Base-by-base conservation (phyloP, 139 green algal genomes). In the Spirogloea muscicola region DNA sequence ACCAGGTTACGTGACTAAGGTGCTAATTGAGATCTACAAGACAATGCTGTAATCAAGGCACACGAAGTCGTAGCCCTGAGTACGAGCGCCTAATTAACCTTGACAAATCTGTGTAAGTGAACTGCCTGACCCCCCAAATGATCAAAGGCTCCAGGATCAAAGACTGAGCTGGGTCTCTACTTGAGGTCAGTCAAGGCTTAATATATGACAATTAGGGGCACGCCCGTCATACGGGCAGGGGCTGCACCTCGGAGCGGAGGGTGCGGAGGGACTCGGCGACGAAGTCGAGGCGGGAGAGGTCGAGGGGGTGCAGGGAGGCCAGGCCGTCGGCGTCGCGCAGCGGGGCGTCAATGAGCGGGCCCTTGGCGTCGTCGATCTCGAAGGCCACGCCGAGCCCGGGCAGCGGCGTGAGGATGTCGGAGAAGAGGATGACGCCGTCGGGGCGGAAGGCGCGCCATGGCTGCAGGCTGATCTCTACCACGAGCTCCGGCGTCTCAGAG, bases 401-500 rank as follows among this genome's bases (percentile, higher is more conserved):
- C 21, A 94, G 77, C 6, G 89, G 90, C 21, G 89, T 95, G 0
- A 95, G 81, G 52, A 93, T 93, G 82, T 94, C 89, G n/a, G 62
- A 83, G 67, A 90, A 89, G 34, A 88, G 72, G 49, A 89, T 88
- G 9, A 87, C 84, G 27, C 84, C 82, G 49, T 86, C 81, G 10
- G 90, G 90, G 33, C 76, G 64, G 79, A 95, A 95, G 9, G 90
- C 90, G 7, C 87, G 58, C 83, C 85, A 96, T 33, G 91, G 91
- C 82, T 96, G 91, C 64, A 96, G 65, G 38, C 80, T 88, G 71
- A 95, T 97, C 55, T 98, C 90, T 21, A 97, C 91, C 41, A 97
- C 96, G 1, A 98, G 84, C 77, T 98, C 93, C 5, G 91, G 95
- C 2, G 84, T 93, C 79, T 98, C 93, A 25, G 87, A 94, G 43